phyloP scores from a whole-genome alignment of 2,329 filamentous ascomycete species.

The Penicillium brevicompactum region DNA sequence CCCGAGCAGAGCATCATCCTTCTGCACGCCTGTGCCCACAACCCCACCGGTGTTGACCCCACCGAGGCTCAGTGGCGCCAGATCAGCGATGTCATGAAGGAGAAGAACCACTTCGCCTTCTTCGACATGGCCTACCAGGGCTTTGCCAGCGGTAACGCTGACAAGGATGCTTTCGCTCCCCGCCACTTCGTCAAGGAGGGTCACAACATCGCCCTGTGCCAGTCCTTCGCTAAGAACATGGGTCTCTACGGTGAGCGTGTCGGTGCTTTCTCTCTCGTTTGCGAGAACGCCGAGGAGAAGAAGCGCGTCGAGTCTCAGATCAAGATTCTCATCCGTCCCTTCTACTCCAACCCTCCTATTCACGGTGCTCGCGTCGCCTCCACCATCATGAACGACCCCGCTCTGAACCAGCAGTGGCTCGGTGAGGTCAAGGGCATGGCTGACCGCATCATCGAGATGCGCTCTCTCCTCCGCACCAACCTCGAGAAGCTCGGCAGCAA shows the following conservation, averaged over 20 bases:
- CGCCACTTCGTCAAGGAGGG: constrained; percentile 92
- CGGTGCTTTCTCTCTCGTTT: constrained; percentile 92
- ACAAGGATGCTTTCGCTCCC: constrained; percentile 90
- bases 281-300: constrained; percentile 83
- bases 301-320: constrained; percentile 95
- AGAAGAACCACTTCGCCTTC: constrained; percentile 86
- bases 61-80: constrained; percentile 89
- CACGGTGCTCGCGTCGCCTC: constrained; percentile 94
- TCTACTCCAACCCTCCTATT: constrained; percentile 98
- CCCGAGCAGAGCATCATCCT: constrained; percentile 86
- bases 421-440: constrained; percentile 98
- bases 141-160: constrained; percentile 88
- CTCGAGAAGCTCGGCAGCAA: constrained; percentile 92
- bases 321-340: constrained; percentile 94
- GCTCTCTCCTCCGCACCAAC: constrained; percentile 89
- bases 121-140: constrained; percentile 99
- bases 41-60: constrained; percentile 95
- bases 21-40: constrained; percentile 96
- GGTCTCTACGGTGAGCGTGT: constrained; percentile 98
- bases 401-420: constrained; percentile 91
- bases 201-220: constrained; percentile 82
- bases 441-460: constrained; percentile 98
- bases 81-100: constrained; percentile 85
- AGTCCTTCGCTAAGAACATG: constrained; percentile 99
- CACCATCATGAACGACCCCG: constrained; percentile 83